Percentiles rank a stretch among this genome's conserved stretches.
Evolutionary conservation across 2,329 filamentous ascomycete species (phyloP).

Genomic region (Xylaria sp.): DNA sequence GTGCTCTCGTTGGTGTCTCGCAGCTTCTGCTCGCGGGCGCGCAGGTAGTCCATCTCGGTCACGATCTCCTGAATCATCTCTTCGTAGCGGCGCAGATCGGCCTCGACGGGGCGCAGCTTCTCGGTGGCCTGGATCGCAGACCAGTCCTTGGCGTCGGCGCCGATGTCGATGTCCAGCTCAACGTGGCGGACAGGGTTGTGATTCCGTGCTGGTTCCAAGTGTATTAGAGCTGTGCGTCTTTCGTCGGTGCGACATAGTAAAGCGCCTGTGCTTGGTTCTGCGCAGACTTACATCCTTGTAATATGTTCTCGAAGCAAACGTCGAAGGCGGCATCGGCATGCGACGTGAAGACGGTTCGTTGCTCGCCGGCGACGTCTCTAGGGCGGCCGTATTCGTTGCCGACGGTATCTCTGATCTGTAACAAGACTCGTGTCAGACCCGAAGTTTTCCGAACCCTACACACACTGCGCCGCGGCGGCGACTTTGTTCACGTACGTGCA

Average conservation of each 20-base stretch:
- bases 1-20: conserved; percentile 99
- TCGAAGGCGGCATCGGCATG: conserved; percentile 93
- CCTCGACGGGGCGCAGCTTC: conserved; percentile 97
- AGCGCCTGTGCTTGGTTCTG: neutral
- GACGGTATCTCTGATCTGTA: conserved; percentile 90
- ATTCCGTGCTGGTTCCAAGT: conserved; percentile 48
- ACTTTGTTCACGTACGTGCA: conserved; percentile 74
- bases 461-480: neutral
- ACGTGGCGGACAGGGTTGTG: conserved; percentile 73
- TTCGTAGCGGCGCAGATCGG: conserved; percentile 90
- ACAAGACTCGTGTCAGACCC: conserved; percentile 13
- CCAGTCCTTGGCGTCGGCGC: conserved; percentile 98
- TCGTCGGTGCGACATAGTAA: conserved; percentile 12
- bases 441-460: neutral
- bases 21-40: conserved; percentile 89
- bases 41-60: conserved; percentile 94
- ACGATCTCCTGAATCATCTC: conserved; percentile 92
- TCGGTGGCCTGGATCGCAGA: conserved; percentile 93
- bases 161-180: conserved; percentile 95
- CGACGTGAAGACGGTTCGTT: conserved; percentile 92
- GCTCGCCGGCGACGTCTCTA: conserved; percentile 91
- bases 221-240: conserved; percentile 39
- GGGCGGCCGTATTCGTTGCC: conserved; percentile 96
- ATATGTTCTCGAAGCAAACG: conserved; percentile 92
- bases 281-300: conserved; percentile 71